A percentile compares a stretch with the other conserved stretches of the same genome.
phyloP scores from a whole-genome alignment of 139 green algal genomes.

The Auxenochlorella protothecoides region DNA sequence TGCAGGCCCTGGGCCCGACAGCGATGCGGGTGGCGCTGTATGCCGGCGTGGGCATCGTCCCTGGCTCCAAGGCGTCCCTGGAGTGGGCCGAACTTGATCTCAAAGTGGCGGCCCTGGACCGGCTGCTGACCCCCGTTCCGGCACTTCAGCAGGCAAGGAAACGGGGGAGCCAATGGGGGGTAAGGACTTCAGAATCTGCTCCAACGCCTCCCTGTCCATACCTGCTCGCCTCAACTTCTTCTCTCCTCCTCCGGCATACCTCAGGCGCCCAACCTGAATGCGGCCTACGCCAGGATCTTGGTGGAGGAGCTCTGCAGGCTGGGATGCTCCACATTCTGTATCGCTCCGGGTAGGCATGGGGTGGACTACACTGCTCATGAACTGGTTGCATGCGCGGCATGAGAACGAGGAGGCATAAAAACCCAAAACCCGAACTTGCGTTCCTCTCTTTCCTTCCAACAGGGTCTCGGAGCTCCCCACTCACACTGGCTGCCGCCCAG shows the following conservation, averaged over 20 bases:
- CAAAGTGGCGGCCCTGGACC: slow-evolving; percentile 61
- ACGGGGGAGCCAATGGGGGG: too few species aligned
- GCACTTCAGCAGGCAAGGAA: slow-evolving; percentile 9
- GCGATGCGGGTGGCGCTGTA: slow-evolving; percentile 55
- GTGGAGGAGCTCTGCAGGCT: slow-evolving; percentile 84
- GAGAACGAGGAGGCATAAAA: too few species aligned
- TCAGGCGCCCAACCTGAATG: slow-evolving; percentile 56
- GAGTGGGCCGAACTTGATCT: slow-evolving; percentile 96
- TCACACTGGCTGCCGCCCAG: slow-evolving; percentile 68
- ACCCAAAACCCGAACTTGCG: too few species aligned
- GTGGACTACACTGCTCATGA: neutral
- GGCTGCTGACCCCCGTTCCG: slow-evolving; percentile 39
- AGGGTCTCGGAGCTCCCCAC: slow-evolving; percentile 83
- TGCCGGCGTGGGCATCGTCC: slow-evolving; percentile 92
- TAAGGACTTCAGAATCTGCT: neutral
- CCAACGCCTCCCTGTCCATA: neutral
- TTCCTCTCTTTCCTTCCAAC: neutral
- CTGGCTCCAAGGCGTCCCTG: slow-evolving; percentile 46
- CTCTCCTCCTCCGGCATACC: too few species aligned
- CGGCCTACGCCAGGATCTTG: slow-evolving; percentile 54
- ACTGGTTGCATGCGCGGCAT: neutral
- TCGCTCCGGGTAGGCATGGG: slow-evolving; percentile 66
- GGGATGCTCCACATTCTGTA: slow-evolving; percentile 76
- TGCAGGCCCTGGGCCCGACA: too few species aligned
- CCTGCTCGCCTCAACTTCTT: too few species aligned